A percentile compares a stretch with the other conserved stretches of the same genome.
phyloP scores from a whole-genome alignment of 2,329 filamentous ascomycete genomes.

The Fusarium coffeatum region DNA sequence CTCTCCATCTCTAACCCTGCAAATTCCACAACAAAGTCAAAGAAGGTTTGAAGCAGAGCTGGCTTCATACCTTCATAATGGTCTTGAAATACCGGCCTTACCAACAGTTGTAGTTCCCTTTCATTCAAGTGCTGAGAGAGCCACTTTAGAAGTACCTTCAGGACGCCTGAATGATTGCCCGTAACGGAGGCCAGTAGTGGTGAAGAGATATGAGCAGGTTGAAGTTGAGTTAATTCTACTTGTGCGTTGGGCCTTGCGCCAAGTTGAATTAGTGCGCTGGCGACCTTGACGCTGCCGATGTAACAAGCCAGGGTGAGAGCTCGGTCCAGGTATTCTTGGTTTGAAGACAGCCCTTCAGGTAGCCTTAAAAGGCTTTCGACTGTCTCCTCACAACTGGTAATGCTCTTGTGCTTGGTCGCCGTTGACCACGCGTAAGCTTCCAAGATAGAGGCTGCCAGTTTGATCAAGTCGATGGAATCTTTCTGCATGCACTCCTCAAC shows the following conservation, averaged over 20 bases:
- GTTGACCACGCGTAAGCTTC: not conserved
- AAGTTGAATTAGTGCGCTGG: not conserved
- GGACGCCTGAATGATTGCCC: not conserved
- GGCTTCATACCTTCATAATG: too few species aligned
- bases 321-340: not conserved
- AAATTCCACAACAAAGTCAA: not conserved
- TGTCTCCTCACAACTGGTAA: not conserved
- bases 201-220: not conserved
- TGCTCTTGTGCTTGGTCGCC: not conserved
- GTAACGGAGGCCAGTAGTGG: not conserved
- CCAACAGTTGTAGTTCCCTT: too few species aligned
- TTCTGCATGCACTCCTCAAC: not conserved
- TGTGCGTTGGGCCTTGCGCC: not conserved
- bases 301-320: not conserved
- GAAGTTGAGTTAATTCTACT: not conserved
- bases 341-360: not conserved
- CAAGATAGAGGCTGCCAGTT: not conserved
- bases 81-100: too few species aligned
- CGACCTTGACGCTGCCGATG: not conserved
- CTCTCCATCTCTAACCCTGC: not conserved
- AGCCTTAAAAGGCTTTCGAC: not conserved
- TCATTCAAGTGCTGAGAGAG: too few species aligned
- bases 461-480: not conserved
- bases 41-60: too few species aligned
- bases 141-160: not conserved